Evolutionary conservation across 495 filamentous ascomycete species (phyloP), one percentile per base, ranked within the genome.

Genomic region (Trichoderma reesei): DNA sequence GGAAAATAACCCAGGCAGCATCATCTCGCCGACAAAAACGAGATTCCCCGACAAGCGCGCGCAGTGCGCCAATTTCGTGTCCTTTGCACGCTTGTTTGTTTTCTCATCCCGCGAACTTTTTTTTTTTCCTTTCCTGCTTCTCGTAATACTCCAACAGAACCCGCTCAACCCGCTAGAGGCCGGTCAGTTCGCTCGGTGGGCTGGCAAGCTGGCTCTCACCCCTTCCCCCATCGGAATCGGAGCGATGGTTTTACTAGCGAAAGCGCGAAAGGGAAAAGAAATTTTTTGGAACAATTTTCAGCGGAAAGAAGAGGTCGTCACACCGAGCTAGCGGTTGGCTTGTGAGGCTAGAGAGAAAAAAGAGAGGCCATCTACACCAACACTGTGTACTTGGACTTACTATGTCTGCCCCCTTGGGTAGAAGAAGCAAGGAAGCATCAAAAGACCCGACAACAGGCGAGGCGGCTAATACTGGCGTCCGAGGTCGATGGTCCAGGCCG

Each of bases 221-320:
- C n/a, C n/a, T n/a, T n/a, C n/a, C 51, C 51, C 51, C 51, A 56
- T 56, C 10, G 42, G 42, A 46, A 51, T 51, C n/a, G 46, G 46
- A 51, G 31, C 51, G 51, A 33, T 33, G 8, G 51, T 56, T 56
- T 56, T 56, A 56, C 51, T 56, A 56, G 20, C 51, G 31, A 31
- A 10, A 56, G 26, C n/a, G 31, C 44, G 51, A 56, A n/a, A n/a
- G 51, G 7, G 18, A 56, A 56, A 56, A 56, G 16, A 56, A 56
- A 51, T 51, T 51, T 14, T 10, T 56, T 33, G 20, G 10, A 56
- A 31, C 42, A 46, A 56, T 33, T 56, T 34, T 14, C 31, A 31
- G 34, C 51, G 4, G 34, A 3, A 56, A 56, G 37, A 39, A 39
- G 37, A n/a, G 5, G 10, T 26, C 31, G 44, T 56, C 20, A 8